These are phyloP conservation scores for Amanita rubescens DNA, from an alignment of 768 basidiomycete species.

Conservation along the genomic window DNA sequence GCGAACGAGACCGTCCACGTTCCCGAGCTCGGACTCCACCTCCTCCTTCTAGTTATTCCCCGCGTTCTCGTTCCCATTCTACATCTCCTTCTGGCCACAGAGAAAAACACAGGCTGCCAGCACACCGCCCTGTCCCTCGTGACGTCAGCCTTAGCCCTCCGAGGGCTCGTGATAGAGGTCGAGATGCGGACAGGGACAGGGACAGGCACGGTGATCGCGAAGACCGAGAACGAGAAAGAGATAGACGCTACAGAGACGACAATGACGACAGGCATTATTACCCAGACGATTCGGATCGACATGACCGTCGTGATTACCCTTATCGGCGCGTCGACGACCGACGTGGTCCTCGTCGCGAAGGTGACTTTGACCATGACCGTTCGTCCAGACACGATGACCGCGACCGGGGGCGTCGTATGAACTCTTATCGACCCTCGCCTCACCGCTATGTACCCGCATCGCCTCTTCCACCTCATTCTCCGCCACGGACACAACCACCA, in stretches of 20 bases:
- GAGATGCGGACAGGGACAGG: conserved; percentile 26
- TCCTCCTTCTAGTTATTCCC: conserved; percentile 29
- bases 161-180: conserved; percentile 17
- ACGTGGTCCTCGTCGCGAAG: conserved; percentile 28
- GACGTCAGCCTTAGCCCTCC: conserved; percentile 29
- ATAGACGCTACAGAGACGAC: conserved; percentile 14
- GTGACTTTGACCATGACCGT: conserved; percentile 6
- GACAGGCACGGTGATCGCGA: conserved; percentile 13
- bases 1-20: conserved; percentile 9
- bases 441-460: conserved; percentile 10
- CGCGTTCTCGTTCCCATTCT: conserved; percentile 16
- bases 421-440: conserved; percentile 17
- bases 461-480: conserved; percentile 13
- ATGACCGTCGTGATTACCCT: conserved; percentile 20
- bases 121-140: conserved; percentile 25
- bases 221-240: conserved; percentile 10
- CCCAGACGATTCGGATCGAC: conserved; percentile 16
- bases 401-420: conserved; percentile 16
- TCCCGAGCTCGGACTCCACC: conserved; percentile 19
- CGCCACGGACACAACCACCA: conserved; percentile 14
- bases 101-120: conserved; percentile 32
- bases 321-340: conserved; percentile 24
- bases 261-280: conserved; percentile 18
- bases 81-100: conserved; percentile 24
- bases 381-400: conserved; percentile 12